Percentiles rank a stretch among this genome's conserved stretches.
phyloP scores from a whole-genome alignment of 2,329 filamentous ascomycete species.

The Cytospora chrysosperma region DNA sequence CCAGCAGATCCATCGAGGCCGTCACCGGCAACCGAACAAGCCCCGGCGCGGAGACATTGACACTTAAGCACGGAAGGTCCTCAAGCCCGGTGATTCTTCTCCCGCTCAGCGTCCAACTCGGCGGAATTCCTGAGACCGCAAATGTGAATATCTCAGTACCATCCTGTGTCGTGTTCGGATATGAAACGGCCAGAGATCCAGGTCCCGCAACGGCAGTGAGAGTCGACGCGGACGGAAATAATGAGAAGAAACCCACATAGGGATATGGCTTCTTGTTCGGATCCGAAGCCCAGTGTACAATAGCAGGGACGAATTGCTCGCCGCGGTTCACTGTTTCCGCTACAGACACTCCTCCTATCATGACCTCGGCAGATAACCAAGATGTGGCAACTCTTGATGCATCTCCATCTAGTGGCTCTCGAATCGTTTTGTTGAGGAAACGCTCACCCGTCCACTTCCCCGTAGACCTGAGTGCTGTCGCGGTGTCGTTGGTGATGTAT shows the following conservation, averaged over 20 bases:
- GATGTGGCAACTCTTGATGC: conserved; percentile 36
- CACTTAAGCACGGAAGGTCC: conserved; percentile 39
- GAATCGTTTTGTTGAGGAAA: conserved; percentile 37
- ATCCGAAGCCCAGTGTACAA: conserved; percentile 47
- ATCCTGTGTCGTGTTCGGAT: conserved; percentile 41
- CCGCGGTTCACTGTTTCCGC: conserved; percentile 39
- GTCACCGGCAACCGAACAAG: conserved; percentile 35
- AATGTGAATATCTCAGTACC: conserved; percentile 42
- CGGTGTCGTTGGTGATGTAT: conserved; percentile 32
- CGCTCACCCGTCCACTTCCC: conserved; percentile 36
- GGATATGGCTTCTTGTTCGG: conserved; percentile 39
- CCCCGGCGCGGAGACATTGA: conserved; percentile 39
- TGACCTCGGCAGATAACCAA: conserved; percentile 42
- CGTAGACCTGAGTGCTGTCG: conserved; percentile 33
- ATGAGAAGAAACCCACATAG: conserved; percentile 39
- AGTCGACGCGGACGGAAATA: conserved; percentile 44
- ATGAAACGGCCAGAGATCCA: conserved; percentile 36
- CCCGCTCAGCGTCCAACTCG: conserved; percentile 37
- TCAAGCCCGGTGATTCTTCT: conserved; percentile 33
- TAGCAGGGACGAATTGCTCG: conserved; percentile 44
- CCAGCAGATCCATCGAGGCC: conserved; percentile 36
- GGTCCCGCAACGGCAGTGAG: conserved; percentile 39
- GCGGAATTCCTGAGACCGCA: conserved; percentile 39
- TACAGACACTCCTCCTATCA: conserved; percentile 42
- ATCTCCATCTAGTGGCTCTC: conserved; percentile 35